phyloP scores from a whole-genome alignment of 2,329 filamentous ascomycete genomes.

The Venturia effusa region DNA sequence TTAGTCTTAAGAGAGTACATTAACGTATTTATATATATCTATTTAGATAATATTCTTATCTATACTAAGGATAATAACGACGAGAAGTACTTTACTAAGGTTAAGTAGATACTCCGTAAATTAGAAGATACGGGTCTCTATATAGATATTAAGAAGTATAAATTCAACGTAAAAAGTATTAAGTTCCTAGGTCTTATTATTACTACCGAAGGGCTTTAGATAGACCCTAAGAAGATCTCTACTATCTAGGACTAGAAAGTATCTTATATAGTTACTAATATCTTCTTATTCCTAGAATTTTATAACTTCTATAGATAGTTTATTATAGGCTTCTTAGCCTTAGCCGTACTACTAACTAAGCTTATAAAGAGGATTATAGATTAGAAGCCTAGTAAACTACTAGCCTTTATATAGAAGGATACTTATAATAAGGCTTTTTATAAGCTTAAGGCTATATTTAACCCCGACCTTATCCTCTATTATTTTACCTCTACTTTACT shows the following conservation, averaged over 20 bases:
- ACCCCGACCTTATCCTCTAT: conserved; percentile 13
- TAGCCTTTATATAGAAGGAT: background rate
- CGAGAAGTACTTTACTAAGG: conserved; percentile 2
- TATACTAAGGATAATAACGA: conserved; percentile 12
- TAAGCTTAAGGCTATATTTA: conserved; percentile 14
- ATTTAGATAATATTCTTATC: too few species aligned
- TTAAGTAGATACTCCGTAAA: conserved; percentile 5
- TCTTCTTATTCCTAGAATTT: conserved; percentile 20
- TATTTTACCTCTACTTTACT: conserved; percentile 14
- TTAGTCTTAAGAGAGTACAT: conserved; percentile 14
- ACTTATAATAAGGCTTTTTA: background rate
- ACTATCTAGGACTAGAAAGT: conserved; percentile 15
- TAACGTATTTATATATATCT: conserved; percentile 16
- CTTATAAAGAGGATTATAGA: conserved; percentile 11
- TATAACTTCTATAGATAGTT: conserved; percentile 22
- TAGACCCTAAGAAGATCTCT: conserved; percentile 15
- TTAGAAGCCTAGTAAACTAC: background rate
- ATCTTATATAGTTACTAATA: conserved; percentile 11
- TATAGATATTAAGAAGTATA: conserved; percentile 17
- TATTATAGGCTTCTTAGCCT: conserved; percentile 15
- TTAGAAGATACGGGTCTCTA: conserved; percentile 7
- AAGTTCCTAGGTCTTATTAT: too few species aligned
- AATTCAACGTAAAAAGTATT: too few species aligned
- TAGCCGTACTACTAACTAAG: conserved; percentile 14
- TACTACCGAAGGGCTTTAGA: conserved; percentile 16